Percentiles rank a stretch among this genome's conserved stretches.
These are phyloP conservation scores for Saturnispora quitensis DNA, from an alignment of 805 yeast species.

Conservation along the genomic window DNA sequence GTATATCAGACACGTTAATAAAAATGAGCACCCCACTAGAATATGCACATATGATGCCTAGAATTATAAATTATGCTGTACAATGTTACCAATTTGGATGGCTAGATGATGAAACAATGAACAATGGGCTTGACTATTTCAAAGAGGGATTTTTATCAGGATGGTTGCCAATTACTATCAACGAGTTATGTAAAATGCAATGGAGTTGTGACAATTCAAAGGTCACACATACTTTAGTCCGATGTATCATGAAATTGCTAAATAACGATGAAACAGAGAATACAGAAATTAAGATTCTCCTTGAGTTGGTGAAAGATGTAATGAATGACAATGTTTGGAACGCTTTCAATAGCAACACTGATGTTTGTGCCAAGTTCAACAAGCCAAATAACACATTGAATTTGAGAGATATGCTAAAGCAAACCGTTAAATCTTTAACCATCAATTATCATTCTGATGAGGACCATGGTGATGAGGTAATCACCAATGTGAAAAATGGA, in stretches of 20 bases:
- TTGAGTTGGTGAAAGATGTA: constrained; percentile 13
- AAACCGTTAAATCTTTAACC: neutral
- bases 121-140: constrained; percentile 80
- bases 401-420: constrained; percentile 2
- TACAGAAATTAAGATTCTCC: constrained; percentile 16
- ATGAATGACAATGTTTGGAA: constrained; percentile 13
- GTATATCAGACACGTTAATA: constrained; percentile 77
- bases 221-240: constrained; percentile 10
- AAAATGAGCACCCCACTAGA: constrained; percentile 58
- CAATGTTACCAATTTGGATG: constrained; percentile 46
- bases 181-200: constrained; percentile 13
- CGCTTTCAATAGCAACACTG: neutral
- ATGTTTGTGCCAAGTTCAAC: neutral
- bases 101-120: constrained; percentile 50
- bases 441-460: constrained; percentile 2
- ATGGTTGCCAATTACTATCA: constrained; percentile 40
- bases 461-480: neutral
- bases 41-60: constrained; percentile 59
- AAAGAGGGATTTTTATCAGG: constrained; percentile 67
- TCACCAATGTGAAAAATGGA: neutral
- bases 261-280: constrained; percentile 11
- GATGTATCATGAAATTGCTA: constrained; percentile 17
- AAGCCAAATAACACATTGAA: neutral
- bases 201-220: constrained; percentile 12
- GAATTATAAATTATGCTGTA: constrained; percentile 64